Base-by-base conservation (phyloP, 331 rosid species). In the Erythrophleum ivorense region DNA sequence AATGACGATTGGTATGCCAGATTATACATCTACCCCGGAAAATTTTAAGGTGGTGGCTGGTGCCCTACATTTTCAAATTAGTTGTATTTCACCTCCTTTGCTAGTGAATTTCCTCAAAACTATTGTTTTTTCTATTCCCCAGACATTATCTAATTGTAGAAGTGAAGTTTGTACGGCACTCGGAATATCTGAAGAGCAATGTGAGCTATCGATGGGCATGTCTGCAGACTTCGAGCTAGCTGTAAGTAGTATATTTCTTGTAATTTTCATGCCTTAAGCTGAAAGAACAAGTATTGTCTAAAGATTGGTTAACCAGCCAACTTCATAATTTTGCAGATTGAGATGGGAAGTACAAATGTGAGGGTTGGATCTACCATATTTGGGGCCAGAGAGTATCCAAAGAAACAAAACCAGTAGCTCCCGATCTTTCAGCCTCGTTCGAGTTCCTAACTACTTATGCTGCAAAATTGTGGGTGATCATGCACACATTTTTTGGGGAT, bases 121-220 rank as follows among this genome's bases (percentile, higher is more conserved):
- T 13, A n/a, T 68, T 81, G 18, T 31, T 57, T 43, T 78, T 41
- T 33, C 10, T 50, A 16, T 79, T 81, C 66, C 53, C 78, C 84
- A 96, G 98, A 83, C 87, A 21, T 81, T 96, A 79, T 90, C 92
- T 5, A 81, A 82, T 77, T 96, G 97, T 82, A 87, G 97, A 88
- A 86, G 85, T 62, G 98, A 89, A 81, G 94, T 92, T 82, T 96
- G 98, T 84, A 79, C 84, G 82, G 97, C 87, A 75, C 88, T 94
- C 43, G 97, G 85, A 81, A 88, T 91, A 71, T 19, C 94, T 69
- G 98, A 92, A 82, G 96, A 88, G 60, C 91, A 87, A 41, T 94
- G 95, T 67, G 97, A 94, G 66, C 89, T 96, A 75, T 96, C 98
- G 24, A 96, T 96, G 98, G 98, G 99, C 85, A 94, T 96, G 98